A percentile compares a stretch with the other conserved stretches of the same genome.
Evolutionary conservation across 1,284 basidiomycete genomes (phyloP).

Genomic region (Hortiboletus rubellus): DNA sequence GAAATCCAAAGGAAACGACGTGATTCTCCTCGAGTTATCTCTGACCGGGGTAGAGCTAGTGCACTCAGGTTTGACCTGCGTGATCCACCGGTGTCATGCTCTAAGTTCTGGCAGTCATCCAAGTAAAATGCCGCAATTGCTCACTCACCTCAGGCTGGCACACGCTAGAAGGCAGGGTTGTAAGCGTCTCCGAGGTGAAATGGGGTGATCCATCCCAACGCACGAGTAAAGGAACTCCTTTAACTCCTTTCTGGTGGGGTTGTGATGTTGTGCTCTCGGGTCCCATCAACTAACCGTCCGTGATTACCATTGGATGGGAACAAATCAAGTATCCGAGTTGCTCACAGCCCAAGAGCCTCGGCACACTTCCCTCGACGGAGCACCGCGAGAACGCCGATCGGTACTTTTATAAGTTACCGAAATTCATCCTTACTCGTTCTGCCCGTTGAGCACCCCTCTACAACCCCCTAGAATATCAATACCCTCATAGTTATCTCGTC

Average conservation of each 20-base stretch:
- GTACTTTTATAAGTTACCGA: not conserved
- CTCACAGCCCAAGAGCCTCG: no score
- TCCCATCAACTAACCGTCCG: not conserved
- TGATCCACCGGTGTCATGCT: not conserved
- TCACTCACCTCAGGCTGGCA: not conserved
- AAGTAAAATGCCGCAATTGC: not conserved
- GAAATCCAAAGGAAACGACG: no score
- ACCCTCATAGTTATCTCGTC: not conserved
- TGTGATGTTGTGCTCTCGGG: not conserved
- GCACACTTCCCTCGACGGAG: not conserved
- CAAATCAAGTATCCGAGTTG: no score
- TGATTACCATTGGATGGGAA: not conserved
- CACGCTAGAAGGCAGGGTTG: not conserved
- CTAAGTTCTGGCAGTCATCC: not conserved
- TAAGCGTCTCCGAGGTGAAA: no score
- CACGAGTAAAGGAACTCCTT: not conserved
- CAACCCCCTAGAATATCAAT: not conserved
- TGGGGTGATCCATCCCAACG: not conserved
- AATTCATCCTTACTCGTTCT: not conserved
- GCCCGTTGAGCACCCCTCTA: not conserved
- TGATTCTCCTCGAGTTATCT: no score
- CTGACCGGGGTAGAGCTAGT: not conserved
- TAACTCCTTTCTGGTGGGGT: not conserved
- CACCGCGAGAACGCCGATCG: not conserved
- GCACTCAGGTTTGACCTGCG: not conserved